phyloP scores from a whole-genome alignment of 768 basidiomycete species.

The Crassisporium funariophilum region DNA sequence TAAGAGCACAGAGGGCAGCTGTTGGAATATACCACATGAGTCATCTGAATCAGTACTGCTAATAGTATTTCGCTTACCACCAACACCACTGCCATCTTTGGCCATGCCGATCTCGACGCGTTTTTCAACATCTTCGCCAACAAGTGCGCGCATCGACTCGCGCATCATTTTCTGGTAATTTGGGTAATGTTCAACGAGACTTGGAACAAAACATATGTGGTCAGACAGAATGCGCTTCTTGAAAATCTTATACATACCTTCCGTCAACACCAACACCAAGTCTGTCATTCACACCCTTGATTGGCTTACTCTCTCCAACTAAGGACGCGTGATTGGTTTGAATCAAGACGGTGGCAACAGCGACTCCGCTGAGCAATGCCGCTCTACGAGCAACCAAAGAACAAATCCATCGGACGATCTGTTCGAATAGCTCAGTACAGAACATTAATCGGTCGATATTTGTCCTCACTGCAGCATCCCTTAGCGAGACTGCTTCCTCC shows the following conservation, averaged over 20 bases:
- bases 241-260: slow-evolving; percentile 50
- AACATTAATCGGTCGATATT: too few species aligned
- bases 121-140: slow-evolving; percentile 81
- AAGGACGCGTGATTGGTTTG: slow-evolving; percentile 76
- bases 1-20: slow-evolving; percentile 89
- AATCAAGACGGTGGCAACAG: slow-evolving; percentile 81
- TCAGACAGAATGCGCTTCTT: not conserved
- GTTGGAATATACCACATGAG: slow-evolving; percentile 7
- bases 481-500: slow-evolving; percentile 53
- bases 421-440: slow-evolving; percentile 15
- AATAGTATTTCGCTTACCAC: slow-evolving; percentile 62
- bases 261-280: slow-evolving; percentile 93
- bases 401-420: slow-evolving; percentile 83
- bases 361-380: slow-evolving; percentile 80
- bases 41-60: slow-evolving; percentile 7
- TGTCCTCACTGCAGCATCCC: slow-evolving; percentile 61
- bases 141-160: slow-evolving; percentile 69
- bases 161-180: slow-evolving; percentile 76
- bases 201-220: slow-evolving; percentile 27
- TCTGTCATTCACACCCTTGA: slow-evolving; percentile 41
- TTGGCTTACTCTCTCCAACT: slow-evolving; percentile 35
- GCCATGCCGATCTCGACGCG: slow-evolving; percentile 87
- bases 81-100: slow-evolving; percentile 97
- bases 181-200: slow-evolving; percentile 92
- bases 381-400: slow-evolving; percentile 80